Conservation (phyloP, 768 basidiomycete genomes). For the Gloeopeniophorella convolvens region DNA sequence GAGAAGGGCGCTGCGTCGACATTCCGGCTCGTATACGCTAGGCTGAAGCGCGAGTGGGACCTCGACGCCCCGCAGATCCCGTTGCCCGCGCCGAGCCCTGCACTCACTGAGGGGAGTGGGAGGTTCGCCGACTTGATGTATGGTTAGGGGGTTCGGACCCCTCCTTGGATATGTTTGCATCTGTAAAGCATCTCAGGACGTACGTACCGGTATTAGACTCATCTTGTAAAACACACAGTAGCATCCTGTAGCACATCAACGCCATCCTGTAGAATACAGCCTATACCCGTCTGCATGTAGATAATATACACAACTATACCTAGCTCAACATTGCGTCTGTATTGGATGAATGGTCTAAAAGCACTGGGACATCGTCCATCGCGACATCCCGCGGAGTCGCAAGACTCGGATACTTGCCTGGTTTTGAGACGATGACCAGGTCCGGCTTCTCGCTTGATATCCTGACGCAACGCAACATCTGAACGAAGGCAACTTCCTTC, state of each 20-base stretch:
- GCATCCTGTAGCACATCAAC: conserved; percentile 17
- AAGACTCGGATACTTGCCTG: conserved; percentile 49
- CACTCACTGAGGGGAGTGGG: conserved; percentile 25
- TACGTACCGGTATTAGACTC: background rate
- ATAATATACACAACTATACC: conserved; percentile 2
- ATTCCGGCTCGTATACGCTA: conserved; percentile 68
- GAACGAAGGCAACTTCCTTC: conserved; percentile 61
- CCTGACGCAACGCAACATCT: conserved; percentile 69
- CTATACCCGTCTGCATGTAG: conserved; percentile 4
- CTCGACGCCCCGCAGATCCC: conserved; percentile 37
- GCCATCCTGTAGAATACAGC: conserved; percentile 6
- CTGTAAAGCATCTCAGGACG: conserved; percentile 7
- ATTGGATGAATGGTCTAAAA: background rate
- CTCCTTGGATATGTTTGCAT: background rate
- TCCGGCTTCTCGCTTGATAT: conserved; percentile 54
- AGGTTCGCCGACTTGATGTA: conserved; percentile 33
- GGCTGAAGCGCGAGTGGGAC: conserved; percentile 65
- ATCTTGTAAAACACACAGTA: conserved; percentile 21
- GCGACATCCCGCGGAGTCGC: background rate
- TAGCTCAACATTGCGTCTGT: background rate
- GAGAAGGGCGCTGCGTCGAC: conserved; percentile 85
- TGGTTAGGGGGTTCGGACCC: conserved; percentile 11
- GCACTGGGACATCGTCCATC: conserved; percentile 12
- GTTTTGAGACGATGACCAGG: conserved; percentile 44
- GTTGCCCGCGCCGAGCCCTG: conserved; percentile 26